Evolutionary conservation across 148 eudicot species (phyloP), one percentile per base, ranked within the genome.

Genomic region (Vaccinium vitisidaea): DNA sequence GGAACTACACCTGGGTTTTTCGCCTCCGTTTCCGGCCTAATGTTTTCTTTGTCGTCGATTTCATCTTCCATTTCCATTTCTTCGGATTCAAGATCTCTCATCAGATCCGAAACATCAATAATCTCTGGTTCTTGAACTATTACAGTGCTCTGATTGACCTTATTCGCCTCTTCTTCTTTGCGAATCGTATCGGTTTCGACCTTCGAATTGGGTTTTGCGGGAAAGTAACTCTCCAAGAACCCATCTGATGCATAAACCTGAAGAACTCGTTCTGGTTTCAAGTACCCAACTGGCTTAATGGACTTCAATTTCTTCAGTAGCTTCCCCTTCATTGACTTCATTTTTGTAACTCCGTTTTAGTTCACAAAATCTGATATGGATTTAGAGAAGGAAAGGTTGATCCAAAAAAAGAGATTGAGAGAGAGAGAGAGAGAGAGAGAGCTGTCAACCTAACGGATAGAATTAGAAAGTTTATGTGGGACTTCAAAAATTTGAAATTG

Each of bases 321-420:
- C 89, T 91, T 97, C 23, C 98, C 99, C 85, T 94, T 97, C 90
- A 96, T 88, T 30, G 87, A 91, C 91, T 92, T 97, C 98, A 95
- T 96, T 76, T 83, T 16, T 69, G 76, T 27, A 7, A 39, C 25
- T 49, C 15, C 0, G 1, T n/a, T 21, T 43, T 21, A 12, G 70
- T 77, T 65, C 63, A 63, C 58, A 56, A 77, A 50, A 80, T 82
- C 36, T 74, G 82, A 48, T 12, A 25, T 4, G 59, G 36, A 39
- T 53, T 49, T n/a, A 75, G 53, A 46, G 50, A 36, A 46, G 53
- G 52, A 3, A 39, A 43, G 23, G 1, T 36, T 36, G 69, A 61
- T 61, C 25, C 27, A 21, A 61, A 21, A 21, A 21, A 21, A n/a
- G 25, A 50, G 48, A 67, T 19, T 15, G 86, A 84, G 48, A 59